Evolutionary conservation across 148 eudicot species (phyloP).

Genomic region (Camellia lanceoleosa): DNA sequence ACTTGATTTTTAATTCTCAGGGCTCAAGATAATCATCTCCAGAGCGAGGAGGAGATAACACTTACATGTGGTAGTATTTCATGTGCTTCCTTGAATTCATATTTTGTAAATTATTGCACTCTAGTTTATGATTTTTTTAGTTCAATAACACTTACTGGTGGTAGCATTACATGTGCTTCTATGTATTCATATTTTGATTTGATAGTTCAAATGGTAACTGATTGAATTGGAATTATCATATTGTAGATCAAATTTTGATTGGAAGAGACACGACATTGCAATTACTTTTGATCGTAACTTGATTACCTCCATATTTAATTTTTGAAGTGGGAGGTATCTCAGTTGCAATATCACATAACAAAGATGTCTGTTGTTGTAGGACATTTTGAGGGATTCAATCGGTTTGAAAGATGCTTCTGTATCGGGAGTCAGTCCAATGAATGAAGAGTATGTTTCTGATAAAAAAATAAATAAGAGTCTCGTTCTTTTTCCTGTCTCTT

Average conservation of each 20-base stretch:
- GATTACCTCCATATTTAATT: neutral
- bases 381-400: neutral
- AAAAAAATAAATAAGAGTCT: no score
- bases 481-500: no score
- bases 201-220: neutral
- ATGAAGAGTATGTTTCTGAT: no score
- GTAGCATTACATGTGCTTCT: no score
- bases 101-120: neutral
- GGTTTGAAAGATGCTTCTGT: no score
- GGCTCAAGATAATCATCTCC: no score
- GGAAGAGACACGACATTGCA: constrained; percentile 51
- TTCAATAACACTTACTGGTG: no score
- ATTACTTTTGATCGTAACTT: constrained; percentile 59
- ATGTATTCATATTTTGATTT: neutral
- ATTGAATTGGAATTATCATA: neutral
- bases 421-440: no score
- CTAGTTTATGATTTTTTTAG: no score
- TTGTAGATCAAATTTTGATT: constrained; percentile 50
- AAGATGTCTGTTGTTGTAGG: constrained; percentile 19
- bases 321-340: neutral
- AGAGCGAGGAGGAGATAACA: no score
- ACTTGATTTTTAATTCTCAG: no score
- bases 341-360: neutral
- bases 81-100: neutral
- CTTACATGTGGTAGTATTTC: constrained; percentile 34